Evolutionary conservation across 1,139 yeast species (phyloP), one percentile per base, ranked within the genome.

Genomic region (Debaryomyces sp.): DNA sequence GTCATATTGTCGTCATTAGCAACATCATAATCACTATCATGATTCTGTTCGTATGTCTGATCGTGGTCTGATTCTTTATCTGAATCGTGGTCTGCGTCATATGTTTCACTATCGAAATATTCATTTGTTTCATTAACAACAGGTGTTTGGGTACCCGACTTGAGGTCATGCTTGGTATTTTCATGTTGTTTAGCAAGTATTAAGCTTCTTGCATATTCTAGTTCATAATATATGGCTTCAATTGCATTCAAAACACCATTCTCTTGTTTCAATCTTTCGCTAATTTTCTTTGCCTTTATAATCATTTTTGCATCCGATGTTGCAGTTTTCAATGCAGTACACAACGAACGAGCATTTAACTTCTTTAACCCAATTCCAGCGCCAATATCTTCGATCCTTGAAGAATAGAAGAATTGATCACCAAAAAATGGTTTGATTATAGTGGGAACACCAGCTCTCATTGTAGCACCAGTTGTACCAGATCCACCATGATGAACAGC

Each of bases 401-500:
- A 75, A 0, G 96, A 97, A 65, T 89, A 92, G 64, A 92, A 92
- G 64, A 89, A 91, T 66, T 92, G 99, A 66, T 92, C 99, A 0
- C 97, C 99, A 67, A 92, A 92, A 61, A 94, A 92, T 2, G 99
- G 98, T 64, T 92, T 92, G 56, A 92, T 84, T 36, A 92, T 80
- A 0, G 96, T 89, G 0, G 98, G 97, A 29, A 88, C 64, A 0
- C 98, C 99, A 8, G 90, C 88, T 52, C 94, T 71, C 48, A 92
- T 65, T 2, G 95, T 80, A 0, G 97, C 97, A 9, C 99, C 99
- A 0, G 98, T 91, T 0, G 98, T 90, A 1, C 99, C 99, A 0
- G 96, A 87, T 0, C 99, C 99, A 34, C 99, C 99, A 66, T 92
- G 99, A 61, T 92, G 99, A 4, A 92, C 97, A 0, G 96, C 96